Base-by-base conservation (phyloP, 306 rosid species). In the Sicyos edulis region DNA sequence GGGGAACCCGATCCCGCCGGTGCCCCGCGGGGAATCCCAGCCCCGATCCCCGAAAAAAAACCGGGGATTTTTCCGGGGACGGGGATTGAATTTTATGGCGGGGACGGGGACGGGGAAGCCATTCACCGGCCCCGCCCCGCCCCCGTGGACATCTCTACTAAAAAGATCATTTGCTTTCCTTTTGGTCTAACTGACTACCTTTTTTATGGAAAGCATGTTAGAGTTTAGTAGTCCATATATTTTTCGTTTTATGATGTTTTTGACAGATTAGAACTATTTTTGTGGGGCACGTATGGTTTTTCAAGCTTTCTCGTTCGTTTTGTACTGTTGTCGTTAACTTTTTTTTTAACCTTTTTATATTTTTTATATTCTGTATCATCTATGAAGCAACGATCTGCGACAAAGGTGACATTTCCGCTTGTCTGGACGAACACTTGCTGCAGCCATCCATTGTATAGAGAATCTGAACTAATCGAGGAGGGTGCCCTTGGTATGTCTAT, bases 381-480 rank as follows among this genome's bases (percentile, higher is more conserved):
- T 40, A 14, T 70, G 62, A 73, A 95, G 99, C 96, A 95, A 95
- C 96, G 99, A 72, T 95, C 99, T 80, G 95, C 86, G 34, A 91
- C 97, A 51, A 95, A 95, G 85, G 97, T 95, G 26, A 95, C 99
- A 40, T 95, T 95, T 80, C 99, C 99, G 52, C 99, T 91, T 61
- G 99, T 91, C 78, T 95, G 99, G 99, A 95, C 99, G 42, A 91
- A 95, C 82, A 89, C 99, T 64, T 95, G 99, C 83, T 95, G 99
- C 81, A 95, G 99, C 91, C 99, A 95, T 77, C 99, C 99, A 19
- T 83, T 95, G 63, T 86, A 85, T 81, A 96, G 96, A 62, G 97
- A 95, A 78, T 91, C 97, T 74, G 99, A 95, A 86, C 96, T 95
- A 76, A 89, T 91, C 32, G 86, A 81, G 1, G 92, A 95, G 77